Evolutionary conservation across 768 basidiomycete species (phyloP), one percentile per base, ranked within the genome.

Genomic region (Tulasnella calospora): DNA sequence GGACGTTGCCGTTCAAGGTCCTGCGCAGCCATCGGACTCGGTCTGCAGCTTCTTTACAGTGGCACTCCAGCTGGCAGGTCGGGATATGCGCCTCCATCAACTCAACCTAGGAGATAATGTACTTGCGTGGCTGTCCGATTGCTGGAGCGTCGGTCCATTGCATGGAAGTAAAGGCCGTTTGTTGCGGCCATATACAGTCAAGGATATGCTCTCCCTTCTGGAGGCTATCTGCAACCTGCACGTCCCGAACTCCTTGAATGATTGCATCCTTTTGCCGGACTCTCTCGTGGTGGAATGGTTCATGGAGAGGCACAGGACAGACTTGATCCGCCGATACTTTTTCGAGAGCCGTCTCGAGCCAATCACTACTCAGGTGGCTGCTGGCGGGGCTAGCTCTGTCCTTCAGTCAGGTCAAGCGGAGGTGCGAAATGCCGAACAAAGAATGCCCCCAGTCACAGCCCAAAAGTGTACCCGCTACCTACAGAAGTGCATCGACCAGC

Each of bases 1-100:
- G 80, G 94, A 97, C 80, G 86, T 99, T 78, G 92, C 94, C 80
- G 88, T 98, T 21, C 97, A 99, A 84, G 96, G 96, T 0, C 96
- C 96, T 2, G 85, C 90, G 19, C 91, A 89, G 81, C 95, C 96
- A 0, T 93, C 89, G 81, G 98, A 99, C 82, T 91, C 96, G 0
- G 94, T 97, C 51, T 98, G 96, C 86, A 86, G 87, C 78, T 95
- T 99, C 82, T 86, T 98, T 70, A 85, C 89, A 7, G 86, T 88
- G 36, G 92, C 90, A 77, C 86, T 98, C 71, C 87, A 86, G 23
- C 86, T 94, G 33, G 91, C 94, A 0, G 90, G 89, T 78, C 91
- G 92, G 82, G 95, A 99, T 82, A 91, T 92, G 78, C 88, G 92
- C 27, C 84, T 98, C 21, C 94, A 94, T 84, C 89, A 92, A 21